Evolutionary conservation across 2,329 filamentous ascomycete genomes (phyloP).

Genomic region (Aspergillus caelatus): DNA sequence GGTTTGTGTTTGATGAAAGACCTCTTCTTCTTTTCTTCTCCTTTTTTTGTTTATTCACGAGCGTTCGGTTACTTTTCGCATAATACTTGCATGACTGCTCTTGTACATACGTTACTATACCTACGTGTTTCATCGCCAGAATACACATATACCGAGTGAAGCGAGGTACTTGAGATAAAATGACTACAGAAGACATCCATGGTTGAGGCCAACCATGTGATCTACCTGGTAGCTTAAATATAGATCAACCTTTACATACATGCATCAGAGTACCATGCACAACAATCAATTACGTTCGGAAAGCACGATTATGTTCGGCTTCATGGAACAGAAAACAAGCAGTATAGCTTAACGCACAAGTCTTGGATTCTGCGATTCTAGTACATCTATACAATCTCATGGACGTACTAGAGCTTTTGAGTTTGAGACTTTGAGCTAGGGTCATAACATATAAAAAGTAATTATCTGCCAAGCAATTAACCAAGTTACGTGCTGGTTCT

Average conservation of each 20-base stretch:
- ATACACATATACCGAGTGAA: neutral
- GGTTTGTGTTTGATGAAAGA: constrained; percentile 4
- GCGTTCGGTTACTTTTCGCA: constrained; percentile 4
- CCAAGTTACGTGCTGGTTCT: neutral
- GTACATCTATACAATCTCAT: neutral
- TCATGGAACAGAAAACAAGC: neutral
- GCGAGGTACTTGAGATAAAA: neutral
- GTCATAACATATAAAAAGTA: rapidly evolving
- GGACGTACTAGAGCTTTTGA: too few relatives aligned
- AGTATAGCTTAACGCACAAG: neutral
- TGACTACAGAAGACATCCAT: neutral
- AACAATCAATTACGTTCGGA: neutral
- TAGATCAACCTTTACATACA: neutral
- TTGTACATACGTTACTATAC: constrained; percentile 8
- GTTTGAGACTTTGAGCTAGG: too few relatives aligned
- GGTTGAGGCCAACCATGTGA: neutral
- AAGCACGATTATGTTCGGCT: neutral
- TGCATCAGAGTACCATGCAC: neutral
- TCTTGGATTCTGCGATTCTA: neutral
- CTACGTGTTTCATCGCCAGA: constrained; percentile 2
- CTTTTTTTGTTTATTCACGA: neutral
- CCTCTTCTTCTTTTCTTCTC: neutral
- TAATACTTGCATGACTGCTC: constrained; percentile 4
- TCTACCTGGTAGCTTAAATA: neutral
- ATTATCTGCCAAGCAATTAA: neutral